A percentile compares a stretch with the other conserved stretches of the same genome.
phyloP scores from a whole-genome alignment of 805 yeast genomes.

The Kurtzmaniella cleridarum region DNA sequence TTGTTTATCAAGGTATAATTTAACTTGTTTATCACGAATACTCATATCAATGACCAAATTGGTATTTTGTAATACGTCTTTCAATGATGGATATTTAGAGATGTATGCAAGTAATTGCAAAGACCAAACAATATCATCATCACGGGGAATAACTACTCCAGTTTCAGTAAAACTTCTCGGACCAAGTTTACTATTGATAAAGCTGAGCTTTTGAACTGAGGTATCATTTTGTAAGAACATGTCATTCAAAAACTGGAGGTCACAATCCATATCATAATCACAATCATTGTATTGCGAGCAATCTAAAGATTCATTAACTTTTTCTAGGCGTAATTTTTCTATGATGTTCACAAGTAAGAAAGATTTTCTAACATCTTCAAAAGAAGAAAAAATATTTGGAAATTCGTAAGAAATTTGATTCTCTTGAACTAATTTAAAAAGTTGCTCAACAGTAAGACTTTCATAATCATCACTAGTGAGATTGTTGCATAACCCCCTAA shows the following conservation, averaged over 20 bases:
- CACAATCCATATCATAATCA: constrained; percentile 39
- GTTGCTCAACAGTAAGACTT: constrained; percentile 29
- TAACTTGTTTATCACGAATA: constrained; percentile 36
- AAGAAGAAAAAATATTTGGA: constrained; percentile 9
- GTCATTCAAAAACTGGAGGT: constrained; percentile 35
- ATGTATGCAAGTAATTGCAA: constrained; percentile 87
- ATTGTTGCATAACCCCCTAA: constrained; percentile 7
- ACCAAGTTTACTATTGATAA: constrained; percentile 26
- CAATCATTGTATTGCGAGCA: constrained; percentile 21
- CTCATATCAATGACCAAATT: constrained; percentile 67
- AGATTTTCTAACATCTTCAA: constrained; percentile 29
- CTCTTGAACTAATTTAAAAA: constrained; percentile 30
- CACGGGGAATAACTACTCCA: constrained; percentile 82
- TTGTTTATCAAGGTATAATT: constrained; percentile 30
- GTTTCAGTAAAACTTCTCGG: constrained; percentile 40
- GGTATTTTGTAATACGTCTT: constrained; percentile 67
- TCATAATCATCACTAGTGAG: constrained; percentile 38
- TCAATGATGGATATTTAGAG: constrained; percentile 81
- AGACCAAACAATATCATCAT: constrained; percentile 93
- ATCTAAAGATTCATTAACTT: constrained; percentile 30
- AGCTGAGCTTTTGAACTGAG: constrained; percentile 15
- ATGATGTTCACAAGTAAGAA: constrained; percentile 31
- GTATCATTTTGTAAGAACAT: constrained; percentile 32
- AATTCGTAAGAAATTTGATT: constrained; percentile 5
- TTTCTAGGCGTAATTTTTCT: constrained; percentile 32